Conservation (phyloP, 2,329 filamentous ascomycete species). For the Xylaria hypoxylon region DNA sequence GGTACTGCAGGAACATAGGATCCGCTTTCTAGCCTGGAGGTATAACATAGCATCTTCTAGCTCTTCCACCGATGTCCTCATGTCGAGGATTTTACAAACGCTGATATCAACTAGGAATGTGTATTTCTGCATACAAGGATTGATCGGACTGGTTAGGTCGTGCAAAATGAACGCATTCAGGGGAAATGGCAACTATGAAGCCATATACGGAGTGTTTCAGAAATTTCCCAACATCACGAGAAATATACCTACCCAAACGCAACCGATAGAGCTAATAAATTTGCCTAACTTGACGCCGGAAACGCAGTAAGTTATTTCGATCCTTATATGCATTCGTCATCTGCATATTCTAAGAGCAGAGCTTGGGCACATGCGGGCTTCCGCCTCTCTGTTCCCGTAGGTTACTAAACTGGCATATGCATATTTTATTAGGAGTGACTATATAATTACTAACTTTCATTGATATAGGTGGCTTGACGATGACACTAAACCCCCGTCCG, state of each 20-base stretch:
- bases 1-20: not conserved
- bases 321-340: not conserved
- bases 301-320: not conserved
- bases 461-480: not conserved
- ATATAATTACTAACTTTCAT: not conserved
- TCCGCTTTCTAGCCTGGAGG: not conserved
- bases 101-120: not conserved
- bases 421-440: not conserved
- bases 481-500: not conserved
- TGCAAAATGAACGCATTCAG: not conserved
- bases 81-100: not conserved
- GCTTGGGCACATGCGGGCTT: not conserved
- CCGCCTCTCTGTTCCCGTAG: not conserved
- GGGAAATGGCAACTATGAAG: not conserved
- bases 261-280: not conserved
- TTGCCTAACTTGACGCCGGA: not conserved
- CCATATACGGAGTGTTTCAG: no score
- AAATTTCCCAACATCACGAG: no score
- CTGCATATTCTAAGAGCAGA: not conserved
- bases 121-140: not conserved
- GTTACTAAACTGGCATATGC: not conserved
- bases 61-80: not conserved
- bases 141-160: conserved; percentile 1
- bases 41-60: not conserved
- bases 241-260: no score